These are phyloP conservation scores for Apiospora aurea DNA, from an alignment of 2,329 filamentous ascomycete genomes.

Conservation along the genomic window DNA sequence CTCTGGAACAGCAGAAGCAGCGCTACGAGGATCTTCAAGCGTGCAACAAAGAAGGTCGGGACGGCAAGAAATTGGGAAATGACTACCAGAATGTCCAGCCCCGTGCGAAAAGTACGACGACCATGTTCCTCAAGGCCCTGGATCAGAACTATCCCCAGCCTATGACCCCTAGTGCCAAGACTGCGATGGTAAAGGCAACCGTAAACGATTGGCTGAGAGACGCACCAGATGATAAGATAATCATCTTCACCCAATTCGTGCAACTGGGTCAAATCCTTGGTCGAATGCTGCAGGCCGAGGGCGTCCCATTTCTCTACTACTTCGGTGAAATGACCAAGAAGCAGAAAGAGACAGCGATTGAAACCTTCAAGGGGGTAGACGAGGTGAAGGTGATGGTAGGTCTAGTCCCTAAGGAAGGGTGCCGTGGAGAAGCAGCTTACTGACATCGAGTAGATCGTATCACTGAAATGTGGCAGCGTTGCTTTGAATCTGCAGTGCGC, in stretches of 20 bases:
- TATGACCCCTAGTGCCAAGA: slow-evolving; percentile 10
- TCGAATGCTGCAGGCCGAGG: slow-evolving; percentile 40
- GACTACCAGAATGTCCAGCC: background rate
- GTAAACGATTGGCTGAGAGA: background rate
- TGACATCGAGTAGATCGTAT: slow-evolving; percentile 47
- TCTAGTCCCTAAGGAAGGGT: no score
- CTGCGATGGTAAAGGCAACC: no score
- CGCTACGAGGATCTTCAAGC: no score
- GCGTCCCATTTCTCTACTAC: slow-evolving; percentile 49
- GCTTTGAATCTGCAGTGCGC: slow-evolving; percentile 51
- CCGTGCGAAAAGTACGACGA: background rate
- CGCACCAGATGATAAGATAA: slow-evolving; percentile 27
- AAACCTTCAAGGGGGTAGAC: no score
- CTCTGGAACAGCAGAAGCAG: no score
- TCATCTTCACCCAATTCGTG: slow-evolving; percentile 21
- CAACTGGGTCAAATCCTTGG: slow-evolving; percentile 41
- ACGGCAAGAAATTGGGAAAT: background rate
- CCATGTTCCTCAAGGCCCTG: background rate
- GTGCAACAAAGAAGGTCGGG: no score
- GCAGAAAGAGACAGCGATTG: no score
- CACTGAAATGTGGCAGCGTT: slow-evolving; percentile 46
- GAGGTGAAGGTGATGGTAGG: no score
- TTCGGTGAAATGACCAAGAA: slow-evolving; percentile 41
- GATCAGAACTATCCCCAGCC: slow-evolving; percentile 1
- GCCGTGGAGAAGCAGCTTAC: no score